Evolutionary conservation across 441 rosid species (phyloP).

Genomic region (Eruca vesicaria): DNA sequence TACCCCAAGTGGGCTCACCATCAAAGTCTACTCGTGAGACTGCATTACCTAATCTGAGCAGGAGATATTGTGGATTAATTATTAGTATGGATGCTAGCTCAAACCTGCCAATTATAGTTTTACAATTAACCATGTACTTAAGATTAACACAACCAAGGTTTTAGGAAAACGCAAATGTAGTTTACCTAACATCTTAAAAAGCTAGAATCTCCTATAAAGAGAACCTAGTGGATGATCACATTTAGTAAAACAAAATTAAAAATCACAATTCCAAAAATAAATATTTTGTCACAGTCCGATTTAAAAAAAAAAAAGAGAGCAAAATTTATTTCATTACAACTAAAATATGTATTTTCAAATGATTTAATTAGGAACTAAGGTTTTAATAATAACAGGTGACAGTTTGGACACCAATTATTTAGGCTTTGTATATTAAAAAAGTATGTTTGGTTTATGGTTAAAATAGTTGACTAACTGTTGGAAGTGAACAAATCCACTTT

Average conservation of each 20-base stretch:
- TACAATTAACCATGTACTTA: slow-evolving; percentile 7
- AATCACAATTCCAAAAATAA: background rate
- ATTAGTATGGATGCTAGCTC: background rate
- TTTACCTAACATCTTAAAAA: slow-evolving; percentile 23
- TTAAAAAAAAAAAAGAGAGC: background rate
- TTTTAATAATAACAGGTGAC: background rate
- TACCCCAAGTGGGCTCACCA: slow-evolving; percentile 5
- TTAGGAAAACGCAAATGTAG: slow-evolving; percentile 22
- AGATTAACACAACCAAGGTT: slow-evolving; percentile 13
- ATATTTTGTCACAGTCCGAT: background rate
- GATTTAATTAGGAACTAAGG: background rate
- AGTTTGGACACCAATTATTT: background rate
- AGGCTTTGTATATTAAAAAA: too few relatives aligned
- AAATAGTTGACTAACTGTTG: slow-evolving; percentile 30
- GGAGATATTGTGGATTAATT: background rate
- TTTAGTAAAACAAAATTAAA: background rate
- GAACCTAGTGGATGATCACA: background rate
- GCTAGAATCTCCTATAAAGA: background rate
- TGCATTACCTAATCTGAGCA: slow-evolving; percentile 3
- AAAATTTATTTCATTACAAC: background rate
- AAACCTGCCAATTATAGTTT: slow-evolving; percentile 14
- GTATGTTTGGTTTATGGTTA: background rate
- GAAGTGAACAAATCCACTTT: slow-evolving; percentile 30
- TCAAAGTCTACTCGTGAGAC: slow-evolving; percentile 6
- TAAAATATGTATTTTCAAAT: background rate